These are phyloP conservation scores for Podosphaera fusca DNA, from an alignment of 2,329 filamentous ascomycete genomes.

Conservation along the genomic window DNA sequence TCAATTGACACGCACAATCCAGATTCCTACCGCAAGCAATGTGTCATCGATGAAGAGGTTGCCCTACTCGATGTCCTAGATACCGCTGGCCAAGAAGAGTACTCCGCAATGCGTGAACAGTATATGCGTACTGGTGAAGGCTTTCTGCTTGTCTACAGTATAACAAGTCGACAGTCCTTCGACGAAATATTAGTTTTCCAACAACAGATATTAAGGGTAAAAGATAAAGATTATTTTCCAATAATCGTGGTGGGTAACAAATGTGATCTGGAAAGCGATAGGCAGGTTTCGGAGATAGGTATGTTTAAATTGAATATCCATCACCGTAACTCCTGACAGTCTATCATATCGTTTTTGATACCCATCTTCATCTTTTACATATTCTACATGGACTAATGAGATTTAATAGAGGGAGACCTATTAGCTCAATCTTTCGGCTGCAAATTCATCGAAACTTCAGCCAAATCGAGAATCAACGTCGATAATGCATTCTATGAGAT, in stretches of 20 bases:
- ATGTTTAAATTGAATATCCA: slow-evolving; percentile 17
- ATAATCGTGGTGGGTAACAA: slow-evolving; percentile 99
- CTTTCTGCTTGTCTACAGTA: slow-evolving; percentile 93
- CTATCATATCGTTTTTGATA: neutral
- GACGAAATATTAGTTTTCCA: slow-evolving; percentile 98
- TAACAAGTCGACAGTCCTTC: slow-evolving; percentile 90
- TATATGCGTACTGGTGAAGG: slow-evolving; percentile 99
- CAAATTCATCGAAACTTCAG: slow-evolving; percentile 98
- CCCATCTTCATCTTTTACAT: neutral
- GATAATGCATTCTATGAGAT: slow-evolving; percentile 98
- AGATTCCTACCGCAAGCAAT: slow-evolving; percentile 99
- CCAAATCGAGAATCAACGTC: slow-evolving; percentile 93
- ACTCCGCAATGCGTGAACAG: slow-evolving; percentile 97
- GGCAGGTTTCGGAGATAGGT: slow-evolving; percentile 85
- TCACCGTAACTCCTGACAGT: too few relatives aligned
- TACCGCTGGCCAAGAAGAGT: slow-evolving; percentile 95
- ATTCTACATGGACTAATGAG: neutral
- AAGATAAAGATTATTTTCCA: slow-evolving; percentile 99
- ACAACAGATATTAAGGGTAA: slow-evolving; percentile 93
- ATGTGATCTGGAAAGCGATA: slow-evolving; percentile 86
- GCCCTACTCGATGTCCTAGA: slow-evolving; percentile 94
- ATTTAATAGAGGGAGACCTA: slow-evolving; percentile 55
- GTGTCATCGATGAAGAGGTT: slow-evolving; percentile 94
- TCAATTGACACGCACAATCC: slow-evolving; percentile 5
- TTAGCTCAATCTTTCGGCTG: slow-evolving; percentile 75